phyloP scores from a whole-genome alignment of 2,329 filamentous ascomycete genomes.

The Blastomyces silverae region DNA sequence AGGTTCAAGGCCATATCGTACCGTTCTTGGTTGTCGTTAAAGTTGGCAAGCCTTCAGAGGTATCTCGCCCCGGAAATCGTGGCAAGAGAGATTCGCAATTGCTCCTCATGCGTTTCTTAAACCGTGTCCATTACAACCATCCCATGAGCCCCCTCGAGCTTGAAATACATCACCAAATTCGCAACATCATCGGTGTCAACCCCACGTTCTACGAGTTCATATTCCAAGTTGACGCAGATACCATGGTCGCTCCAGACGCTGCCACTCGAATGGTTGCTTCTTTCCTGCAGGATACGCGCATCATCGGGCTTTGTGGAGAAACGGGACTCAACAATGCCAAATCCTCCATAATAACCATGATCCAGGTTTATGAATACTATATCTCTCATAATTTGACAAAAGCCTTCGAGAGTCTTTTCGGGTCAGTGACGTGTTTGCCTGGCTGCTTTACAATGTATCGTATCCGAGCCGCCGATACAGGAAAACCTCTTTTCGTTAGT shows the following conservation, averaged over 20 bases:
- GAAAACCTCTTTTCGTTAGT: slow-evolving; percentile 94
- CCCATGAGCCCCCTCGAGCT: slow-evolving; percentile 94
- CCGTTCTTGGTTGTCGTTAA: slow-evolving; percentile 97
- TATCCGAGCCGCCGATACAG: slow-evolving; percentile 85
- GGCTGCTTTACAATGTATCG: slow-evolving; percentile 99
- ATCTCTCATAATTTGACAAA: slow-evolving; percentile 97
- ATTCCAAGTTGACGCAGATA: slow-evolving; percentile 95
- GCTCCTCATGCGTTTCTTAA: slow-evolving; percentile 97
- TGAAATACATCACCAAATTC: slow-evolving; percentile 97
- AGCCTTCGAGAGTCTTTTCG: slow-evolving; percentile 95
- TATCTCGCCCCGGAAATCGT: slow-evolving; percentile 76
- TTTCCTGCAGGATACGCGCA: slow-evolving; percentile 82
- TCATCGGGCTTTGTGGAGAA: slow-evolving; percentile 94
- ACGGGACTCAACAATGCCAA: slow-evolving; percentile 91
- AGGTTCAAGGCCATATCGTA: slow-evolving; percentile 96
- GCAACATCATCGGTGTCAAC: slow-evolving; percentile 98
- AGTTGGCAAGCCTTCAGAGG: slow-evolving; percentile 77
- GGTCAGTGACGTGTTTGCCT: slow-evolving; percentile 92
- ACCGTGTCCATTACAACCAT: slow-evolving; percentile 95
- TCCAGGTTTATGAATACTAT: slow-evolving; percentile 99
- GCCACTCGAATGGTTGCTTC: slow-evolving; percentile 86
- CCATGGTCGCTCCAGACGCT: slow-evolving; percentile 81
- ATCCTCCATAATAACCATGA: slow-evolving; percentile 92
- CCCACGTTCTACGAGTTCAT: slow-evolving; percentile 97
- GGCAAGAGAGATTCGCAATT: slow-evolving; percentile 99